Evolutionary conservation across 2,329 filamentous ascomycete species (phyloP).

Genomic region (Xylaria polymorpha): DNA sequence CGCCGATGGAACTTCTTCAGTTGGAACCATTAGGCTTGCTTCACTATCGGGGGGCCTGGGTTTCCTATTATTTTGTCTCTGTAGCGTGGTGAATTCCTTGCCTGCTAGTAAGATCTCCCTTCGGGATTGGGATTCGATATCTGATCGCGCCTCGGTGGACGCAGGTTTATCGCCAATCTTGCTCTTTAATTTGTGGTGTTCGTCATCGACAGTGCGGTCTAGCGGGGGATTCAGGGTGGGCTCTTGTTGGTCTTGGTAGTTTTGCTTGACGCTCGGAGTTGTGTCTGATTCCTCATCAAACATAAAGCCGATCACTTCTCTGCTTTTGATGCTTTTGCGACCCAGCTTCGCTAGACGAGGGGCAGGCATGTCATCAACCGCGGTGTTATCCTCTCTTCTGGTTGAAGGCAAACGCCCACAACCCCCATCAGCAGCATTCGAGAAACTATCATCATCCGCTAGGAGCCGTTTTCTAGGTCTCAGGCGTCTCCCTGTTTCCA

Average conservation of each 20-base stretch:
- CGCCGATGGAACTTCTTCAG: conserved; percentile 11
- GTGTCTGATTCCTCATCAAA: conserved; percentile 44
- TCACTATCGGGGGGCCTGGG: neutral
- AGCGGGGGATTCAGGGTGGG: neutral
- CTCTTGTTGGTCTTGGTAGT: conserved; percentile 4
- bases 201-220: conserved; percentile 2
- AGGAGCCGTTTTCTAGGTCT: conserved; percentile 12
- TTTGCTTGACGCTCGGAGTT: conserved; percentile 5
- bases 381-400: conserved; percentile 21
- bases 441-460: conserved; percentile 5
- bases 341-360: conserved; percentile 48
- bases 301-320: conserved; percentile 49
- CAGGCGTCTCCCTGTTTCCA: conserved; percentile 7
- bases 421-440: neutral
- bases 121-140: conserved; percentile 5
- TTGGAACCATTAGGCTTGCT: neutral
- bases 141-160: neutral
- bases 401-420: conserved; percentile 6
- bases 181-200: neutral
- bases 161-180: neutral
- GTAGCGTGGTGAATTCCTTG: neutral
- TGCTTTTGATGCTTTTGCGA: conserved; percentile 49
- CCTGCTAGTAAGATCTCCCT: neutral
- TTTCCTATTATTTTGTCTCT: conserved; percentile 24
- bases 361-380: conserved; percentile 37